Evolutionary conservation across 768 basidiomycete species (phyloP).

Genomic region (Leccinum subgranulosum): DNA sequence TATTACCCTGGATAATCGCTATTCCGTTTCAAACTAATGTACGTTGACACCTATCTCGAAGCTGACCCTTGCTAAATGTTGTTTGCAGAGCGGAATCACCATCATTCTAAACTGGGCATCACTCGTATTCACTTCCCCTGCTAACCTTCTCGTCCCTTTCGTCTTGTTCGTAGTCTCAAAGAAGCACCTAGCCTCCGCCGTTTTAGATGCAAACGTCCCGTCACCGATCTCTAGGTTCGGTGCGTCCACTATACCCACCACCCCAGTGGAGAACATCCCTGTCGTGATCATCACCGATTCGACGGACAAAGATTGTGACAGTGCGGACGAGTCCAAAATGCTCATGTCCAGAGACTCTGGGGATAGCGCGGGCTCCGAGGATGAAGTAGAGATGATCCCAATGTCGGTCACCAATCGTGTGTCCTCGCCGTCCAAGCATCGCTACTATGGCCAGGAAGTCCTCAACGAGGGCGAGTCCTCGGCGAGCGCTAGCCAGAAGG

Average conservation of each 20-base stretch:
- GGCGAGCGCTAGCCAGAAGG: background rate
- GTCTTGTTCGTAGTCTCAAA: constrained; percentile 21
- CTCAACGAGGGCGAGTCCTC: constrained; percentile 1
- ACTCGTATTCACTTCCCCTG: constrained; percentile 21
- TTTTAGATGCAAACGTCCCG: constrained; percentile 12
- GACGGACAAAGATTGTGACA: background rate
- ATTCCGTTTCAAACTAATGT: constrained; percentile 27
- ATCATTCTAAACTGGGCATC: constrained; percentile 25
- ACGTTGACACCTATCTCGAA: background rate
- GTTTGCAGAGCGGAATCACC: background rate
- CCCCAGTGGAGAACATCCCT: constrained; percentile 10
- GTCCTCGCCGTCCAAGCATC: constrained; percentile 15
- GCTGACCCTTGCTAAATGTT: background rate
- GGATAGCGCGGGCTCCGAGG: background rate
- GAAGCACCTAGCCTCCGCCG: constrained; percentile 16
- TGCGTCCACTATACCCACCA: background rate
- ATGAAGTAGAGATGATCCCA: constrained; percentile 5
- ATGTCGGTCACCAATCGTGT: constrained; percentile 20
- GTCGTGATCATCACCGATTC: constrained; percentile 20
- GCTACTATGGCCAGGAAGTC: constrained; percentile 18
- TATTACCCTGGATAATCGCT: constrained; percentile 21
- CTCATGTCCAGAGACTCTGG: constrained; percentile 4
- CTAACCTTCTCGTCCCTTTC: constrained; percentile 23
- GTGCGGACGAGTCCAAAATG: constrained; percentile 3
- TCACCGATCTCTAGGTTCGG: background rate